A percentile compares a stretch with the other conserved stretches of the same genome.
Conservation (phyloP, 768 basidiomycete species). For the Tricholoma matsutake region DNA sequence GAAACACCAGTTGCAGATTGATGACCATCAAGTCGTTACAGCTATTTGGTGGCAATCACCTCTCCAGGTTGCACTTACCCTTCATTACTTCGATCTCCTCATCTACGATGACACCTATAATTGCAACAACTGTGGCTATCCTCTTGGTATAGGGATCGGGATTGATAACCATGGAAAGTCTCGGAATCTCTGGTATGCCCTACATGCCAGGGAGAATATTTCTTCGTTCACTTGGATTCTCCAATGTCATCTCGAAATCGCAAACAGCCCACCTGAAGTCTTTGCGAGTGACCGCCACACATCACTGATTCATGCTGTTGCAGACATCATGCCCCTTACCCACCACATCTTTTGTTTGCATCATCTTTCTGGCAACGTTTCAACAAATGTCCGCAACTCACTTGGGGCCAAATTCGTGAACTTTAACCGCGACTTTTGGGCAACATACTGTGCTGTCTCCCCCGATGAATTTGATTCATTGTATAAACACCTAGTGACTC, state of each 20-base stretch:
- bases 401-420: constrained; percentile 15
- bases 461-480: constrained; percentile 25
- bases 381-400: constrained; percentile 14
- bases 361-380: constrained; percentile 26
- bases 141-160: constrained; percentile 17
- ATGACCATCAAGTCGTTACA: constrained; percentile 6
- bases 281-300: constrained; percentile 9
- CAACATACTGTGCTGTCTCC: constrained; percentile 25
- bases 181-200: constrained; percentile 21
- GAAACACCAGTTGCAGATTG: neutral
- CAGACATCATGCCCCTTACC: constrained; percentile 2
- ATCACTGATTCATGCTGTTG: constrained; percentile 8
- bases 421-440: constrained; percentile 27
- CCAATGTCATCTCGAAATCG: constrained; percentile 11
- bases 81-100: constrained; percentile 18
- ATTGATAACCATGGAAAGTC: constrained; percentile 17
- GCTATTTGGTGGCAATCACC: constrained; percentile 33
- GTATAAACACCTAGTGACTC: constrained; percentile 14
- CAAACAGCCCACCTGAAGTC: constrained; percentile 2
- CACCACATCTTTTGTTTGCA: constrained; percentile 22
- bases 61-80: constrained; percentile 18
- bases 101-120: constrained; percentile 22
- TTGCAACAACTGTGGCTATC: constrained; percentile 8
- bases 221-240: constrained; percentile 18
- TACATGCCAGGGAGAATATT: constrained; percentile 15